Conservation (phyloP, 805 yeast species). For the Zygosaccharomyces pseudorouxii region DNA sequence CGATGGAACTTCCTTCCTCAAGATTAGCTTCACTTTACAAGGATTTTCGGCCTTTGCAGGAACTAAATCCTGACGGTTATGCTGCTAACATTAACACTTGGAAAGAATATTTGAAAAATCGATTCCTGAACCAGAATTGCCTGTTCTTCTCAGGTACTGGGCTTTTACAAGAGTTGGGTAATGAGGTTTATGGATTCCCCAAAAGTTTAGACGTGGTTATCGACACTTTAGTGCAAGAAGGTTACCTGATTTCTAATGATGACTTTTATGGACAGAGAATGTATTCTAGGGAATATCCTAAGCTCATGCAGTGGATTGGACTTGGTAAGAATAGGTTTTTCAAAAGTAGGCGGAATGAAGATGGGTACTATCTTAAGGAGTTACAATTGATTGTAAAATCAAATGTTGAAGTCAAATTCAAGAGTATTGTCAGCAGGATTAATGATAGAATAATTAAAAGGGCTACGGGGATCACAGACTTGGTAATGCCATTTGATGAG, state of each 20-base stretch:
- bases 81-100: conserved; percentile 39
- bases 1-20: conserved; percentile 30
- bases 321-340: conserved; percentile 5
- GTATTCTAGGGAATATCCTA: conserved; percentile 4
- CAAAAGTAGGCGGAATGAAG: conserved; percentile 16
- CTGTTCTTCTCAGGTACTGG: conserved; percentile 28
- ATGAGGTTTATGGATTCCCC: conserved; percentile 35
- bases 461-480: conserved; percentile 23
- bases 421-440: conserved; percentile 11
- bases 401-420: conserved; percentile 13
- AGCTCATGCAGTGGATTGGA: conserved; percentile 18
- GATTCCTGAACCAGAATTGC: conserved; percentile 14
- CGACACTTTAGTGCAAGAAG: conserved; percentile 31
- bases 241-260: conserved; percentile 28
- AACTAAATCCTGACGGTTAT: conserved; percentile 40
- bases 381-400: conserved; percentile 15
- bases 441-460: conserved; percentile 14
- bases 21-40: conserved; percentile 39
- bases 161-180: conserved; percentile 26
- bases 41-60: conserved; percentile 36
- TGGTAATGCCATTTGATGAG: conserved; percentile 18
- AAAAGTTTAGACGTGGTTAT: conserved; percentile 36
- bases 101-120: conserved; percentile 28
- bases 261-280: conserved; percentile 21
- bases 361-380: conserved; percentile 20